A percentile compares a stretch with the other conserved stretches of the same genome.
These are phyloP conservation scores for Lachancea thermotolerans DNA, from an alignment of 805 yeast species.

Conservation along the genomic window DNA sequence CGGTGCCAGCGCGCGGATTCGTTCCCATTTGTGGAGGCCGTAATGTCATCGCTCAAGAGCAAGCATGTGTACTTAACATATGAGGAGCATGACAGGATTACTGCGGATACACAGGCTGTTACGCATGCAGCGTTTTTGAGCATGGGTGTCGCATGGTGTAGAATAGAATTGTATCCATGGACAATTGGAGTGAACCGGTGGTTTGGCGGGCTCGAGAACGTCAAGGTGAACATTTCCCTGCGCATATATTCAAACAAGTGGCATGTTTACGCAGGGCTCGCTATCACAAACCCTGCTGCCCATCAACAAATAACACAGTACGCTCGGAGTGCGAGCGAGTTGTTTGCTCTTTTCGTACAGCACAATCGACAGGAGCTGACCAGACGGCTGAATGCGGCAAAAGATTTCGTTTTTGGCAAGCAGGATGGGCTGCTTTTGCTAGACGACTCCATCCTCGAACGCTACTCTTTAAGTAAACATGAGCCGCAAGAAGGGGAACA, in stretches of 20 bases:
- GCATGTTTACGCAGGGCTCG: conserved; percentile 98
- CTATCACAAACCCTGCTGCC: conserved; percentile 92
- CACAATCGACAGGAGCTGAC: conserved; percentile 52
- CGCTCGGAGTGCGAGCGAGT: conserved; percentile 73
- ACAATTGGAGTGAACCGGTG: conserved; percentile 44
- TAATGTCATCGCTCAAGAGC: conserved; percentile 70
- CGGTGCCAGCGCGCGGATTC: conserved; percentile 47
- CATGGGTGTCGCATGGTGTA: conserved; percentile 96
- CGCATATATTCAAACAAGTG: conserved; percentile 90
- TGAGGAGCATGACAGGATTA: conserved; percentile 86
- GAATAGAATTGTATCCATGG: conserved; percentile 86
- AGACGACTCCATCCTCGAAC: conserved; percentile 72
- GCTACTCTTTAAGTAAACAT: conserved; percentile 68
- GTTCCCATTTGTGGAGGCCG: conserved; percentile 51
- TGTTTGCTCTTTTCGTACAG: conserved; percentile 77
- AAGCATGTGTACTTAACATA: conserved; percentile 72
- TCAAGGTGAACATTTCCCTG: conserved; percentile 86
- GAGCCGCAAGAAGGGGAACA: conserved; percentile 49
- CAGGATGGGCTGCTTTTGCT: conserved; percentile 51
- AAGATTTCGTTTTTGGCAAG: conserved; percentile 68
- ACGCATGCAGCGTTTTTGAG: conserved; percentile 96
- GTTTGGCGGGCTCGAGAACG: conserved; percentile 93
- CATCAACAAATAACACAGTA: conserved; percentile 88
- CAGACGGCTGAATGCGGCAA: conserved; percentile 57
- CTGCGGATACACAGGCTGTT: conserved; percentile 98